A percentile compares a stretch with the other conserved stretches of the same genome.
Evolutionary conservation across 106 monocot species (phyloP).

Genomic region (Acorus gramineus): DNA sequence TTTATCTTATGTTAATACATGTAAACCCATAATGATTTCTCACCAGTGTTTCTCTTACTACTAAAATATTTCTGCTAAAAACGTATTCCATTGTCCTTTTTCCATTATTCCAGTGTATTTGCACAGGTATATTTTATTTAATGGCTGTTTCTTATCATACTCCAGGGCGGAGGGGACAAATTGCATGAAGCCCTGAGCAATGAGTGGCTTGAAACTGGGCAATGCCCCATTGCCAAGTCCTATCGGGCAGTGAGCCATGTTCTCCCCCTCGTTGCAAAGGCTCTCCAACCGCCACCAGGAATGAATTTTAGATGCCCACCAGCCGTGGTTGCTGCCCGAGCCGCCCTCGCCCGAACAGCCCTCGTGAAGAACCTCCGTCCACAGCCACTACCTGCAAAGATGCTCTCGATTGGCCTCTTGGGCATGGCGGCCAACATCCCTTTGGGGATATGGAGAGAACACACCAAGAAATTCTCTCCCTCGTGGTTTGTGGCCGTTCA

Average conservation of each 20-base stretch:
- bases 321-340: conserved; percentile 60
- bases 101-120: no score
- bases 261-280: conserved; percentile 67
- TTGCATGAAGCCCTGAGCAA: conserved; percentile 53
- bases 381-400: conserved; percentile 68
- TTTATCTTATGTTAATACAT: no score
- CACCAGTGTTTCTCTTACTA: no score
- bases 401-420: conserved; percentile 53
- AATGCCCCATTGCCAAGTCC: conserved; percentile 80
- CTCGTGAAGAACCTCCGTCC: conserved; percentile 72
- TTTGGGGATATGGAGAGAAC: conserved; percentile 84
- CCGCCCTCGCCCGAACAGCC: conserved; percentile 67
- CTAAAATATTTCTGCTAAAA: no score
- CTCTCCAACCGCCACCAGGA: conserved; percentile 64
- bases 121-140: no score
- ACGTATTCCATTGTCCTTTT: no score
- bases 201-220: conserved; percentile 78
- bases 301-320: conserved; percentile 65
- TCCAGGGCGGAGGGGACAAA: conserved; percentile 17
- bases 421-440: conserved; percentile 88
- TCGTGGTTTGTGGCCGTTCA: conserved; percentile 80
- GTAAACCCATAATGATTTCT: no score
- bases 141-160: no score
- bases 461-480: conserved; percentile 69
- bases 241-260: conserved; percentile 66